Evolutionary conservation across 73 alveolate species (phyloP).

Genomic region (Symbiodinium pilosum): DNA sequence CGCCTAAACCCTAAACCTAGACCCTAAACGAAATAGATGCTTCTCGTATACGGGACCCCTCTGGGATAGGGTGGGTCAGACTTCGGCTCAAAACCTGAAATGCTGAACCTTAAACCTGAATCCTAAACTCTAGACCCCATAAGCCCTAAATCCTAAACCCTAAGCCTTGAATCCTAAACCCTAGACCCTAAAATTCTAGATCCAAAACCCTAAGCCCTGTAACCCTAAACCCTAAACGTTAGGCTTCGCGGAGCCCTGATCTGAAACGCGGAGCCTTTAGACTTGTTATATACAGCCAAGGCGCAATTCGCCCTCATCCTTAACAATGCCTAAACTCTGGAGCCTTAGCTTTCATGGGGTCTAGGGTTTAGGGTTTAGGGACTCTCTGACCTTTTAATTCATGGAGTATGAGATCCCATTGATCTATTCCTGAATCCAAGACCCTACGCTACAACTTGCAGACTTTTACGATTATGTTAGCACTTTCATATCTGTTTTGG

Average conservation of each 20-base stretch:
- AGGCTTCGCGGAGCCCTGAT: neutral
- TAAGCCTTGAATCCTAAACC: neutral
- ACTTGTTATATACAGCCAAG: constrained; percentile 8
- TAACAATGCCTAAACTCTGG: neutral
- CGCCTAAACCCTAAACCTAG: too few species aligned
- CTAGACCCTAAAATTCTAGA: neutral
- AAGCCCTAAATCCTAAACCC: too few species aligned
- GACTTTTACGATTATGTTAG: too few species aligned
- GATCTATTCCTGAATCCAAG: too few species aligned
- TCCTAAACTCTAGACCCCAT: too few species aligned
- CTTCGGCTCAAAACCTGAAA: neutral
- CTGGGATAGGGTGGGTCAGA: too few species aligned
- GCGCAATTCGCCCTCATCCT: neutral
- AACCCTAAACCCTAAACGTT: neutral
- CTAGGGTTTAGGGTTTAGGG: neutral
- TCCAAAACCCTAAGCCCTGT: neutral
- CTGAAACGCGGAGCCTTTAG: constrained; percentile 5
- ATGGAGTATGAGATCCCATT: too few species aligned
- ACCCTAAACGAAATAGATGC: too few species aligned
- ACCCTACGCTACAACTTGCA: too few species aligned
- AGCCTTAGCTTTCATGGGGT: neutral
- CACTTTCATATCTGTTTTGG: too few species aligned
- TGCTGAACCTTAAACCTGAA: neutral
- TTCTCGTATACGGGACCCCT: too few species aligned
- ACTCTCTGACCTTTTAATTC: too few species aligned